A percentile compares a stretch with the other conserved stretches of the same genome.
phyloP scores from a whole-genome alignment of 352 stramenopile genomes.

The Pythium dissimile region DNA sequence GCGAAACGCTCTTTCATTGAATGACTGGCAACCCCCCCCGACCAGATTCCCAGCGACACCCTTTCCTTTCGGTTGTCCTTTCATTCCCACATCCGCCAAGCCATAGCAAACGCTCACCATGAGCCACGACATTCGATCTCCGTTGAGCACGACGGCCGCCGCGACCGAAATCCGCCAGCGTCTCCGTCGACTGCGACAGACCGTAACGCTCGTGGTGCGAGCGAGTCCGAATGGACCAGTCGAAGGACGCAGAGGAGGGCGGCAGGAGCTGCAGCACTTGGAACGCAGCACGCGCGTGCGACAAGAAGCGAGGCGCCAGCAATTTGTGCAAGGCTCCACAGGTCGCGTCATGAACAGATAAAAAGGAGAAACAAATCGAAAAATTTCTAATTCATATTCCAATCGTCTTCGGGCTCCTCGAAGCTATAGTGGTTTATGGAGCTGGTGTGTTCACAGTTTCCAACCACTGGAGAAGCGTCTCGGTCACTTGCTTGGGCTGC shows the following conservation, averaged over 20 bases:
- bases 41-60: too few species aligned
- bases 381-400: too few species aligned
- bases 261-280: background rate
- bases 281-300: background rate
- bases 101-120: background rate
- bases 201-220: background rate
- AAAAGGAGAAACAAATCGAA: background rate
- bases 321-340: background rate
- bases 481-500: too few species aligned
- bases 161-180: background rate
- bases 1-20: too few species aligned
- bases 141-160: background rate
- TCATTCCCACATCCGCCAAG: background rate
- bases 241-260: background rate
- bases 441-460: too few species aligned
- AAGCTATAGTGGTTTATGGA: too few species aligned
- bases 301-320: background rate
- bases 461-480: too few species aligned
- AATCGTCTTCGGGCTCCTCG: too few species aligned
- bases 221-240: background rate
- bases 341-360: background rate
- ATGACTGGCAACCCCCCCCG: too few species aligned
- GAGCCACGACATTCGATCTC: background rate
- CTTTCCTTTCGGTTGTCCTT: too few species aligned
- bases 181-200: background rate